A percentile compares a stretch with the other conserved stretches of the same genome.
Conservation (phyloP, 2,329 filamentous ascomycete species). For the Talaromyces sp. region DNA sequence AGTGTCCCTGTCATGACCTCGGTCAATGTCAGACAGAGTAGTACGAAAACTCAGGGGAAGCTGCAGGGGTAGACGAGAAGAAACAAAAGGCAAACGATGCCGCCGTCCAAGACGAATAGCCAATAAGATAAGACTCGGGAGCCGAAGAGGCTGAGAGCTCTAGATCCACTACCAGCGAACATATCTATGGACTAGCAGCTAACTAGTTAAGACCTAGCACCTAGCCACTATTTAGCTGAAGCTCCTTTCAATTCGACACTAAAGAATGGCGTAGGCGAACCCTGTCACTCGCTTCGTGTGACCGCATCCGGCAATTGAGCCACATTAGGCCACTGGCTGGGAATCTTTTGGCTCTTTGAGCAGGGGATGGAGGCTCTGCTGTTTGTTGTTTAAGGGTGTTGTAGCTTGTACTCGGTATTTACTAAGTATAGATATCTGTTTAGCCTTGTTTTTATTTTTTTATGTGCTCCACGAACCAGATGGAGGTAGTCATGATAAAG, state of each 20-base stretch:
- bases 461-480: no score
- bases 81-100: neutral
- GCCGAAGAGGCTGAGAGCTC: neutral
- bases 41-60: neutral
- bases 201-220: neutral
- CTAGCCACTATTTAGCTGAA: neutral
- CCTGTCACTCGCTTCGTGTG: neutral
- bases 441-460: no score
- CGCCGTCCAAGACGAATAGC: neutral
- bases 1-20: neutral
- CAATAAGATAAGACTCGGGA: neutral
- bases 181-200: neutral
- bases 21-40: neutral
- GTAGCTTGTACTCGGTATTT: no score
- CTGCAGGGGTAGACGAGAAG: neutral
- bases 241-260: neutral
- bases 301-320: neutral
- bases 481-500: neutral
- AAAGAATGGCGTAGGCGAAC: neutral
- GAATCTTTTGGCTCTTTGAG: neutral
- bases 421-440: no score
- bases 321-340: neutral
- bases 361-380: neutral
- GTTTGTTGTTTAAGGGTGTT: no score
- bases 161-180: neutral